Evolutionary conservation across 1,284 basidiomycete species (phyloP), one percentile per base, ranked within the genome.

Genomic region (Schizophyllum amplum): DNA sequence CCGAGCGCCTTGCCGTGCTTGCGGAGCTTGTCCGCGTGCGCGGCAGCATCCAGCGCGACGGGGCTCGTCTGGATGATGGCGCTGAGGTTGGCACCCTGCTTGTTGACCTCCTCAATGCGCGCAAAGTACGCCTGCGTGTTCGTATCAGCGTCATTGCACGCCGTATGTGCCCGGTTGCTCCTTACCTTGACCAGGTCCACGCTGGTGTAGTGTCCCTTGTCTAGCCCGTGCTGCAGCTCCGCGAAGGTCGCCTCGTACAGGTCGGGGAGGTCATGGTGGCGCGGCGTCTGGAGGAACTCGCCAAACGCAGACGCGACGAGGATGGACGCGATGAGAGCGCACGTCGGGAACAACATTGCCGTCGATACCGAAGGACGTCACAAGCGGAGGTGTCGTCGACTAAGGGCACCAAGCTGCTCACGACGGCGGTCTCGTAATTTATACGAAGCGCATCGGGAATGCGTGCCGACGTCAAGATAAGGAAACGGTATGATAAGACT

Each of bases 121-220:
- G 82, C 78, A 55, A 87, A 77, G 65, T 90, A 89, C 0, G 85
- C 84, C n/a, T n/a, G n/a, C n/a, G n/a, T 82, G n/a, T 83, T 55
- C 17, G 50, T 13, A 51, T 26, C 26, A 23, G 49, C 25, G 33
- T 27, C 26, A 27, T 23, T 54, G 54, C 2, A 24, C 6, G n/a
- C 17, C n/a, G 42, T n/a, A 33, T 42, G 23, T 13, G n/a, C 24
- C 20, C 11, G 26, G 6, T 7, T 26, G 17, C 22, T 61, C 67
- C 47, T 54, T 79, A 84, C n/a, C 71, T 84, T 83, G 27, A 87
- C 78, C 1, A 87, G 74, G 62, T 87, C 81, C 1, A 84, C 81
- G 59, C 83, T 86, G 1, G 78, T 79, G 62, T 86, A 87, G 24
- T 73, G 70, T 1, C 79, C 75, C 1, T 71, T 69, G 26, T 80